These are phyloP conservation scores for Suhomyces maxii DNA, from an alignment of 1,139 yeast genomes.

Conservation along the genomic window DNA sequence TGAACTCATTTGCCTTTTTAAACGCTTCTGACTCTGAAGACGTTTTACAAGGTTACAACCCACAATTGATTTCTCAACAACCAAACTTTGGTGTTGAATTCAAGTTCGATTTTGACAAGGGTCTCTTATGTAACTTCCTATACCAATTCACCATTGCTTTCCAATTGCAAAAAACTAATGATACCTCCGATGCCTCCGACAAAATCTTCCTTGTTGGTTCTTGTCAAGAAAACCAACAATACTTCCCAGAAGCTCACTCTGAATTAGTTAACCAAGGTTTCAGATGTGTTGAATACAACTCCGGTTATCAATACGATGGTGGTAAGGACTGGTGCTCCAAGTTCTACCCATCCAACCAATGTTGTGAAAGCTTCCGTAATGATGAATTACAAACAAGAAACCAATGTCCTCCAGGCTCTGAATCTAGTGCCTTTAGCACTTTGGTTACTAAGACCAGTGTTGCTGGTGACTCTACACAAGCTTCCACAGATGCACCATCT, in stretches of 20 bases:
- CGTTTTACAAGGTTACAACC: constrained; percentile 18
- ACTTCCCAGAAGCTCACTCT: constrained; percentile 17
- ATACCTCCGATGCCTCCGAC: constrained; percentile 14
- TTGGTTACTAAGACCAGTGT: constrained; percentile 3
- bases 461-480: not conserved
- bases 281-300: constrained; percentile 24
- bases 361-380: constrained; percentile 16
- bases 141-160: constrained; percentile 21
- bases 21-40: constrained; percentile 17
- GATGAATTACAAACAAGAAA: constrained; percentile 19
- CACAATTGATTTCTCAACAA: constrained; percentile 18
- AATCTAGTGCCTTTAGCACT: constrained; percentile 2
- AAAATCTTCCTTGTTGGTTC: constrained; percentile 24
- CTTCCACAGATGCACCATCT: not conserved
- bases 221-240: constrained; percentile 17
- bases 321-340: constrained; percentile 23
- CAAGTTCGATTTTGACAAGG: constrained; percentile 20
- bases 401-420: constrained; percentile 15
- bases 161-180: constrained; percentile 17
- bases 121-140: constrained; percentile 21
- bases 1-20: constrained; percentile 17
- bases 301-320: constrained; percentile 22
- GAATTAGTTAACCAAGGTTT: constrained; percentile 17
- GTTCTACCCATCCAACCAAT: constrained; percentile 19
- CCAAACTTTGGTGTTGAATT: constrained; percentile 21